A percentile compares a stretch with the other conserved stretches of the same genome.
Conservation (phyloP, 805 yeast species). For the Cyberlindnera mycetangii region DNA sequence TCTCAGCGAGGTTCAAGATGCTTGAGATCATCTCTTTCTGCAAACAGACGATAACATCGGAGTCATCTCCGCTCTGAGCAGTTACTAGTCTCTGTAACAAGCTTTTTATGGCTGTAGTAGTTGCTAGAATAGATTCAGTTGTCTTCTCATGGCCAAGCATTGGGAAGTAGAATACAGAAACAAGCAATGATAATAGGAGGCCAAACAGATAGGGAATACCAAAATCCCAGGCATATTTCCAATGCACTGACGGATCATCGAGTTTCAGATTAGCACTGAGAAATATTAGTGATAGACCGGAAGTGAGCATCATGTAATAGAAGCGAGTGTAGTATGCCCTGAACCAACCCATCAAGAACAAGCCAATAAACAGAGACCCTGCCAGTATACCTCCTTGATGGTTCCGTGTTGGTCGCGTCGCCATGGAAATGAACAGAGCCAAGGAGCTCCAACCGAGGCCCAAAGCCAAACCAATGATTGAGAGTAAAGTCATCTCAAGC, state of each 20-base stretch:
- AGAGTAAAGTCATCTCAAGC: slow-evolving; percentile 40
- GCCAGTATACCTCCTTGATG: slow-evolving; percentile 48
- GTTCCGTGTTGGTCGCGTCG: slow-evolving; percentile 37
- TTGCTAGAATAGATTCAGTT: slow-evolving; percentile 25
- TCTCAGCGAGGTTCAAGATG: slow-evolving; percentile 36
- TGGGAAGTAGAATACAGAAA: slow-evolving; percentile 37
- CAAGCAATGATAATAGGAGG: slow-evolving; percentile 33
- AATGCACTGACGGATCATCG: slow-evolving; percentile 28
- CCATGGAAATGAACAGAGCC: slow-evolving; percentile 40
- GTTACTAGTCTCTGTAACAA: slow-evolving; percentile 22
- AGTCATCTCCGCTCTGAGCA: slow-evolving; percentile 9
- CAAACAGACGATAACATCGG: slow-evolving; percentile 17
- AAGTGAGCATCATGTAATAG: slow-evolving; percentile 35
- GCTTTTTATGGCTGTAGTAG: slow-evolving; percentile 25
- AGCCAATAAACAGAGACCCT: slow-evolving; percentile 37
- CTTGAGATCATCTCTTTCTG: slow-evolving; percentile 33
- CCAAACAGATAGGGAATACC: slow-evolving; percentile 46
- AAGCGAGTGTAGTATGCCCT: slow-evolving; percentile 39
- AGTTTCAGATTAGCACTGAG: slow-evolving; percentile 25
- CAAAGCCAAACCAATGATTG: slow-evolving; percentile 38
- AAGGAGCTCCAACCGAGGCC: slow-evolving; percentile 45
- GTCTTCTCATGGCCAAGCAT: slow-evolving; percentile 38
- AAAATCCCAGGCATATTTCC: slow-evolving; percentile 39
- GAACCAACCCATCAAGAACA: slow-evolving; percentile 39
- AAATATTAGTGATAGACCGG: slow-evolving; percentile 37